A percentile compares a stretch with the other conserved stretches of the same genome.
Evolutionary conservation across 2,329 filamentous ascomycete genomes (phyloP).

Genomic region (Aspergillus sp.): DNA sequence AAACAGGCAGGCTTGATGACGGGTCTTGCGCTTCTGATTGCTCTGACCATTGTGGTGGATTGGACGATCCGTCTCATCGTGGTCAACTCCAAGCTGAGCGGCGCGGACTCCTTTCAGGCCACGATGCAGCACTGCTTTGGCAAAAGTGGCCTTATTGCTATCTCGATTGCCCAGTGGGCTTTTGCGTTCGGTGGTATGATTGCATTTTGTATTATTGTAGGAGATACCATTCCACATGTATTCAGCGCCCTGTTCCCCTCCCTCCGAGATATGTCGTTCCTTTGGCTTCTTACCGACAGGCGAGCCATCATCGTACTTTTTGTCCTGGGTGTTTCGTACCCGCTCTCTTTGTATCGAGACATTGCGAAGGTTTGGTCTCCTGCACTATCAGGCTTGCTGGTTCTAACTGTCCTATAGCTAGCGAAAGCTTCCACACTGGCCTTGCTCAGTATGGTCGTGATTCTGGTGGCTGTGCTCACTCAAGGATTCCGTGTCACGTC

Average conservation of each 20-base stretch:
- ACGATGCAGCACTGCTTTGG: conserved; percentile 97
- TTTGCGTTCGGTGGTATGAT: conserved; percentile 99
- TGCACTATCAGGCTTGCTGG: not conserved
- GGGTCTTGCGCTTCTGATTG: conserved; percentile 74
- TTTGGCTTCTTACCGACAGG: conserved; percentile 80
- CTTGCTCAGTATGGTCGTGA: conserved; percentile 87
- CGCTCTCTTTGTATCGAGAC: conserved; percentile 88
- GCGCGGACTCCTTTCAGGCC: conserved; percentile 89
- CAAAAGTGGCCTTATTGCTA: conserved; percentile 80
- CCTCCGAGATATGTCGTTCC: conserved; percentile 67
- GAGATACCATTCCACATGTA: conserved; percentile 93
- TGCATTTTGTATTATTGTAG: conserved; percentile 95
- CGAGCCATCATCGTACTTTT: conserved; percentile 85
- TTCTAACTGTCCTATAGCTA: conserved; percentile 58
- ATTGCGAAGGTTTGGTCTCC: conserved; percentile 76
- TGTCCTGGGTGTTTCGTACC: conserved; percentile 81
- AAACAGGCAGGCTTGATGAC: conserved; percentile 83
- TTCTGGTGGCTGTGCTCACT: conserved; percentile 81
- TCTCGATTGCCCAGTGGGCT: conserved; percentile 89
- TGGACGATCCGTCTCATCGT: conserved; percentile 98
- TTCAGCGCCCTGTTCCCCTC: conserved; percentile 78
- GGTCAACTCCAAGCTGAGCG: conserved; percentile 94
- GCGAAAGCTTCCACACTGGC: conserved; percentile 94
- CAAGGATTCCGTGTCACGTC: conserved; percentile 75
- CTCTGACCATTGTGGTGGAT: conserved; percentile 81